Evolutionary conservation across 225 moss, liverwort and hornwort genomes (phyloP).

Genomic region (Bryum argenteum): DNA sequence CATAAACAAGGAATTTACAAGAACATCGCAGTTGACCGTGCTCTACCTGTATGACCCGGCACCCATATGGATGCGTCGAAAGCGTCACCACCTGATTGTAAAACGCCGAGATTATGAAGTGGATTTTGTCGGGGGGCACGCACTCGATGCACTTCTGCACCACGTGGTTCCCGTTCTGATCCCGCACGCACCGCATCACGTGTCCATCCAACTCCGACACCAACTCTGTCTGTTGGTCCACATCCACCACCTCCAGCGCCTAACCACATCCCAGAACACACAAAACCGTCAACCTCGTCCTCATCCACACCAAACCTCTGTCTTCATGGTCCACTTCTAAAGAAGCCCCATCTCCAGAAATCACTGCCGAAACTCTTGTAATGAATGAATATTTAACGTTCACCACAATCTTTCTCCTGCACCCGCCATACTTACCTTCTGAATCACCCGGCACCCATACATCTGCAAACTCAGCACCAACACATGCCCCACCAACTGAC

Average conservation of each 20-base stretch:
- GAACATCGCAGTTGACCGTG: neutral
- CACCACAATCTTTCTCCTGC: neutral
- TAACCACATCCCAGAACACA: constrained; percentile 26
- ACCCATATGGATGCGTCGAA: constrained; percentile 93
- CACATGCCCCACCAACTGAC: constrained; percentile 86
- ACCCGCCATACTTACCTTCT: constrained; percentile 62
- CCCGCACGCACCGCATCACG: constrained; percentile 87
- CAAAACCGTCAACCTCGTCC: neutral
- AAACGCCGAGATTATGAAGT: constrained; percentile 94
- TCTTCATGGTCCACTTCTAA: neutral
- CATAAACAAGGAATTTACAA: neutral
- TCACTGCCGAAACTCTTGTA: neutral
- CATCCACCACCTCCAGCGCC: constrained; percentile 94
- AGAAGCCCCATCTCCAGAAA: neutral
- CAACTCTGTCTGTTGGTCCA: constrained; percentile 86
- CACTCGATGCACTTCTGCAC: constrained; percentile 91
- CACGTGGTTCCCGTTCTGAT: constrained; percentile 87
- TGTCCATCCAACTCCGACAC: constrained; percentile 91
- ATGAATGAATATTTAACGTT: neutral
- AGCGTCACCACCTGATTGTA: constrained; percentile 89
- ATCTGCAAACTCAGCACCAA: constrained; percentile 92
- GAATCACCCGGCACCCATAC: constrained; percentile 98
- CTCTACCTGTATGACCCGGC: constrained; percentile 85
- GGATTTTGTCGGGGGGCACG: constrained; percentile 82
- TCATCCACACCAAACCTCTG: neutral